Evolutionary conservation across 2,329 filamentous ascomycete genomes (phyloP), one percentile per base, ranked within the genome.

Genomic region (Ophiognomonia clavigignenti-juglandacearum): DNA sequence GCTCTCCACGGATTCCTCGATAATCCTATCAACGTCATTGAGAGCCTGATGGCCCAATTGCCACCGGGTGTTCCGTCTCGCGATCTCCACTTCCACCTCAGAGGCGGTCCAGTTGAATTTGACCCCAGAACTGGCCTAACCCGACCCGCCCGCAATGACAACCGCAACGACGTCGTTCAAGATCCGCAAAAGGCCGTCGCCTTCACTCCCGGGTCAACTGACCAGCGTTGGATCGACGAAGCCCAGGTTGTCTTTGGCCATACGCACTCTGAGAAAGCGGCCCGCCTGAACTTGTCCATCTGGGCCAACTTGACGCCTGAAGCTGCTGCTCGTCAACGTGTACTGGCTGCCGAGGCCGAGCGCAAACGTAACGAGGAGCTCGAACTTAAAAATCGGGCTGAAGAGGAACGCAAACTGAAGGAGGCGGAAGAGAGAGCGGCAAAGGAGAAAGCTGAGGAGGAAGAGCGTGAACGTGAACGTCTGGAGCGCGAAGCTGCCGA

Each of bases 161-260:
- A 65, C 32, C 73, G 77, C 20, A 70, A 75, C 11, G 75, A 78
- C 19, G 56, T 66, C 31, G 64, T 70, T 54, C 67, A 76, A 58
- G 85, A 88, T 48, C 85, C 85, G 11, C 73, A 80, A n/a, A 84
- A 86, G 56, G 85, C 88, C 11, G 83, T 91, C 22, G 72, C 82
- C 3, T 97, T 97, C 63, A 70, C 75, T 18, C 75, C 88, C 8
- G 79, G 82, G 31, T 74, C 80, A 8, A 97, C 93, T 1, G 72
- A 77, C 46, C 75, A 78, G 44, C 84, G 93, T 52, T 98, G 95
- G 85, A 81, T 87, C 60, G 89, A 96, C 60, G 95, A 97, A 64
- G 85, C 90, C 8, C 83, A 85, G 53, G 83, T 98, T 64, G 75
- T 97, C 1, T 97, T 93, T 64, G 86, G 87, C 22, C 67, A 73